Evolutionary conservation across 352 stramenopile genomes (phyloP).

Genomic region (Pythium scleroteichum): DNA sequence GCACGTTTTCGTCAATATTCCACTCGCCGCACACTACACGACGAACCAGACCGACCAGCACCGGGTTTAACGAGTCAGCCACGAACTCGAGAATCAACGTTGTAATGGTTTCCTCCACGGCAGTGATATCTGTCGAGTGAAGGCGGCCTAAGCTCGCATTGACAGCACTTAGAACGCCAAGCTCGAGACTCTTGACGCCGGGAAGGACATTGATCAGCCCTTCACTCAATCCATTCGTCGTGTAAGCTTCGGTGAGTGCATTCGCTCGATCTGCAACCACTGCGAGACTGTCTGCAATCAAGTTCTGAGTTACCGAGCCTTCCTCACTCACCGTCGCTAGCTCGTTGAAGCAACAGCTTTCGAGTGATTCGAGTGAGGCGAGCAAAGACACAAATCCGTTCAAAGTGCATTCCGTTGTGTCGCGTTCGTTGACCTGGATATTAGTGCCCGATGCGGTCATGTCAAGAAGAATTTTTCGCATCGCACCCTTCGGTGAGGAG

Average conservation of each 20-base stretch:
- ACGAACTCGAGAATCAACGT: background rate
- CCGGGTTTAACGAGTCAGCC: background rate
- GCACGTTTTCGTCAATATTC: slow-evolving; percentile 40
- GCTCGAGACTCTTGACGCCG: too few species aligned
- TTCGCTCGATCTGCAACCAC: too few species aligned
- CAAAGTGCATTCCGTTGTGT: background rate
- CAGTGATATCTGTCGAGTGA: background rate
- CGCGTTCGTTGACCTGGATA: background rate
- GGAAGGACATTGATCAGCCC: too few species aligned
- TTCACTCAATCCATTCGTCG: too few species aligned
- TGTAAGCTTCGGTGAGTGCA: too few species aligned
- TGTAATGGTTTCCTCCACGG: background rate
- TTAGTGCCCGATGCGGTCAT: background rate
- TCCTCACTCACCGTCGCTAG: background rate
- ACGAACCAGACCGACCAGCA: slow-evolving; percentile 27
- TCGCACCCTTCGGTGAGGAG: slow-evolving; percentile 48
- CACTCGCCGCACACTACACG: slow-evolving; percentile 44
- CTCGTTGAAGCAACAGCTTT: background rate
- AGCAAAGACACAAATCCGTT: background rate
- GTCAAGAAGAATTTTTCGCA: slow-evolving; percentile 42
- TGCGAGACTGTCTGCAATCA: too few species aligned
- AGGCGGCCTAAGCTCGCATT: background rate
- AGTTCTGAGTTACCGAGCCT: background rate
- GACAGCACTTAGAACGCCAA: too few species aligned
- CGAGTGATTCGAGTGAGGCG: background rate